These are phyloP conservation scores for Paulownia fortunei DNA, from an alignment of 257 asterid genomes.

Conservation along the genomic window DNA sequence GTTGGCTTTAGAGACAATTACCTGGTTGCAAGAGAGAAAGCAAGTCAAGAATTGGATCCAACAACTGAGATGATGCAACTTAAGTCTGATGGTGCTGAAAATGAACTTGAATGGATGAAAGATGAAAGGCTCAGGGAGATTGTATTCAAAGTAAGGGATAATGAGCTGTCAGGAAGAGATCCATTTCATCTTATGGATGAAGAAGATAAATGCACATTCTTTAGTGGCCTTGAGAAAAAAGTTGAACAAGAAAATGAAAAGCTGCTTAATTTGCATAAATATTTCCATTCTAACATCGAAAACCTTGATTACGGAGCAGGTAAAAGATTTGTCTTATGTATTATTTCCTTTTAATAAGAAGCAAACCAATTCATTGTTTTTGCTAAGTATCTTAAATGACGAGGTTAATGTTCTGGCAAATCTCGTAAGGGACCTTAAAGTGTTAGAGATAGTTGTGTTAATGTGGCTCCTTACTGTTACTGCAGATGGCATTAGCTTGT, in stretches of 20 bases:
- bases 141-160: conserved; percentile 91
- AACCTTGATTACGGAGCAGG: conserved; percentile 99
- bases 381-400: conserved; percentile 3
- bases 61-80: conserved; percentile 51
- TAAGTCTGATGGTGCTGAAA: conserved; percentile 48
- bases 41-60: conserved; percentile 50
- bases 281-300: conserved; percentile 88
- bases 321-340: conserved; percentile 35
- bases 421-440: neutral
- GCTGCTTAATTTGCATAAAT: conserved; percentile 76
- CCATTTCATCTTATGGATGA: conserved; percentile 83
- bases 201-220: conserved; percentile 73
- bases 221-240: conserved; percentile 86
- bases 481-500: conserved; percentile 88
- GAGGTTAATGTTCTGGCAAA: neutral
- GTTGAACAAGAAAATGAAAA: conserved; percentile 77
- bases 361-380: conserved; percentile 4
- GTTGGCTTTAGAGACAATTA: conserved; percentile 79
- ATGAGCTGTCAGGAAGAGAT: conserved; percentile 93
- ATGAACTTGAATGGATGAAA: conserved; percentile 94
- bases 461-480: conserved; percentile 28
- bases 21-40: conserved; percentile 68
- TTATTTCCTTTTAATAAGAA: conserved; percentile 13
- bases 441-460: conserved; percentile 9
- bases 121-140: conserved; percentile 83